Evolutionary conservation across 2,329 filamentous ascomycete genomes (phyloP).

Genomic region (Orbilia ellipsospora): DNA sequence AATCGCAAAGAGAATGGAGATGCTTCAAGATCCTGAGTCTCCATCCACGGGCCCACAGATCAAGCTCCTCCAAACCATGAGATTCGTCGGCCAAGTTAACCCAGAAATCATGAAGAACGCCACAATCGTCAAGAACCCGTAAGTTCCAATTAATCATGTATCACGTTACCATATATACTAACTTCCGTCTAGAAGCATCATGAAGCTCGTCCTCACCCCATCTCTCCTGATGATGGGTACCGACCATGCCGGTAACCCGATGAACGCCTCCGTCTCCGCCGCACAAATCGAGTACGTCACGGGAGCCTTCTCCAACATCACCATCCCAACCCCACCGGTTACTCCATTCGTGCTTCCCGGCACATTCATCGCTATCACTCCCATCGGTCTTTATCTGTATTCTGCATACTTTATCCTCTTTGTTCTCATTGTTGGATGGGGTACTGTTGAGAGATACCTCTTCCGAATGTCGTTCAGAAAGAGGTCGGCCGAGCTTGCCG

Average conservation of each 20-base stretch:
- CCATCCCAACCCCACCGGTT: constrained; percentile 63
- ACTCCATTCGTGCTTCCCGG: constrained; percentile 76
- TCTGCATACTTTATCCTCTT: constrained; percentile 72
- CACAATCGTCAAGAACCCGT: constrained; percentile 42
- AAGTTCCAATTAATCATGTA: constrained; percentile 8
- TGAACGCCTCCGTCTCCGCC: constrained; percentile 74
- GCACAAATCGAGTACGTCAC: constrained; percentile 78
- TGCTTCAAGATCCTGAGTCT: neutral
- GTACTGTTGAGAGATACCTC: constrained; percentile 74
- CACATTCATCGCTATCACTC: constrained; percentile 75
- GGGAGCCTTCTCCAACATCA: constrained; percentile 74
- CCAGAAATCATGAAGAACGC: constrained; percentile 66
- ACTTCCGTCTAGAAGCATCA: constrained; percentile 20
- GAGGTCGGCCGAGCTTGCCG: constrained; percentile 62
- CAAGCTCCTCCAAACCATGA: constrained; percentile 69
- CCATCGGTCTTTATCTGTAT: constrained; percentile 75
- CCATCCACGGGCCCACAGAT: constrained; percentile 59
- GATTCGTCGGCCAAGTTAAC: constrained; percentile 77
- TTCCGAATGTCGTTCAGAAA: constrained; percentile 73
- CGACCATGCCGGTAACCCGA: constrained; percentile 66
- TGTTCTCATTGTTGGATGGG: constrained; percentile 70
- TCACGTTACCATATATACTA: constrained; percentile 3
- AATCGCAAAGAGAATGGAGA: constrained; percentile 62
- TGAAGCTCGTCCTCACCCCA: constrained; percentile 68
- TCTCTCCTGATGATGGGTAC: constrained; percentile 74